Base-by-base conservation (phyloP, 169 alveolate genomes). In the Cryptosporidium muris region DNA sequence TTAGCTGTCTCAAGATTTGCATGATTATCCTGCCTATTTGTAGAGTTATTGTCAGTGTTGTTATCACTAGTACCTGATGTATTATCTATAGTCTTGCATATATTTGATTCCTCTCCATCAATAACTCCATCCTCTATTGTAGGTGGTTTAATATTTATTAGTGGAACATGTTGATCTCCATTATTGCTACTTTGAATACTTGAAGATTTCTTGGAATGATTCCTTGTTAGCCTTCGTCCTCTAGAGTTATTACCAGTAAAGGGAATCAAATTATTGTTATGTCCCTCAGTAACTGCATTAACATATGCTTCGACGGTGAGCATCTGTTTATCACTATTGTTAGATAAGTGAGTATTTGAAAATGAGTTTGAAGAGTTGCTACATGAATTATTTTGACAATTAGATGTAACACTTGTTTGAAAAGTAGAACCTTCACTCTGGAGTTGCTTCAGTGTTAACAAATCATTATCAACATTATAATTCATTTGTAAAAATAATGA, bases 161-260 rank as follows among this genome's bases (percentile, higher is more conserved):
- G 48, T 47, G 43, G 62, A 2, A 45, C 36, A 2, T 14, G 51
- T 11, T 56, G 62, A 9, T 74, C 68, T 4, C 48, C 56, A 4
- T 16, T n/a, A 2, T 42, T 4, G n/a, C 40, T 43, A 4, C 60
- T 5, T 52, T 51, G 51, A 40, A 14, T 12, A 43, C 60, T 74
- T 11, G 34, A 37, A 1, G 85, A 74, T 52, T 74, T 74, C 60
- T 63, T 74, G 36, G 60, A 47, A 54, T 74, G 66, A n/a, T 74
- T 74, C 36, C 85, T 74, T 40, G 85, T 74, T 68, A 74, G 43
- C 49, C 85, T 74, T 60, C 85, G 54, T 56, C 85, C 85, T 49
- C 85, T 74, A n/a, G 85, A 74, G 25, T 25, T 25, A 34, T 48
- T 37, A 3, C 68, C 45, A 34, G 64, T 7, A 25, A 58, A 74